Evolutionary conservation across 805 yeast species (phyloP).

Genomic region (Cyberlindnera xishuangbannaensis): DNA sequence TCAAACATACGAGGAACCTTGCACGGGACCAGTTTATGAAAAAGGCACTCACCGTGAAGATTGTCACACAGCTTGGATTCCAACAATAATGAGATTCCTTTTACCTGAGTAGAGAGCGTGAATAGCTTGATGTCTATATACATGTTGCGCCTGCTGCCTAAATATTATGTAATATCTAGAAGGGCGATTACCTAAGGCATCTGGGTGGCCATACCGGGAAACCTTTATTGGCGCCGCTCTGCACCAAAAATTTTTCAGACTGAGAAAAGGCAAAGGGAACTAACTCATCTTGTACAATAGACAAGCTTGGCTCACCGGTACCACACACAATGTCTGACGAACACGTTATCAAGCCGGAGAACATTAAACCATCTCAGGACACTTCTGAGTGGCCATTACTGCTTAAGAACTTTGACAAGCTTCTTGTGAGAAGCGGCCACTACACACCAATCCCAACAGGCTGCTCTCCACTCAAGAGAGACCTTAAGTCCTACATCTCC

Average conservation of each 20-base stretch:
- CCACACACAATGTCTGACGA: conserved; percentile 51
- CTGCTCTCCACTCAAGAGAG: conserved; percentile 91
- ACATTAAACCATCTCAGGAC: conserved; percentile 69
- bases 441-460: conserved; percentile 98
- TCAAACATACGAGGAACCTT: conserved; percentile 39
- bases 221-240: too few relatives aligned
- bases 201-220: too few relatives aligned
- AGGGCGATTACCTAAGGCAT: too few relatives aligned
- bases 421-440: conserved; percentile 92
- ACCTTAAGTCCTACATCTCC: conserved; percentile 79
- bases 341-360: conserved; percentile 84
- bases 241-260: conserved; percentile 16
- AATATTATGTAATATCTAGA: too few relatives aligned
- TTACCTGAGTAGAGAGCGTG: too few relatives aligned
- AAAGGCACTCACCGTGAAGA: conserved; percentile 41
- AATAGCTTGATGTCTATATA: conserved; percentile 1
- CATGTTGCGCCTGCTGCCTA: background rate
- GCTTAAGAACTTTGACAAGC: conserved; percentile 88
- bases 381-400: conserved; percentile 95
- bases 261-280: conserved; percentile 3
- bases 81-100: conserved; percentile 3
- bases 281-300: background rate
- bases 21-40: conserved; percentile 61
- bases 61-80: conserved; percentile 19
- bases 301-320: background rate